These are phyloP conservation scores for Leptographium lundbergii DNA, from an alignment of 2,329 filamentous ascomycete genomes.

Conservation along the genomic window DNA sequence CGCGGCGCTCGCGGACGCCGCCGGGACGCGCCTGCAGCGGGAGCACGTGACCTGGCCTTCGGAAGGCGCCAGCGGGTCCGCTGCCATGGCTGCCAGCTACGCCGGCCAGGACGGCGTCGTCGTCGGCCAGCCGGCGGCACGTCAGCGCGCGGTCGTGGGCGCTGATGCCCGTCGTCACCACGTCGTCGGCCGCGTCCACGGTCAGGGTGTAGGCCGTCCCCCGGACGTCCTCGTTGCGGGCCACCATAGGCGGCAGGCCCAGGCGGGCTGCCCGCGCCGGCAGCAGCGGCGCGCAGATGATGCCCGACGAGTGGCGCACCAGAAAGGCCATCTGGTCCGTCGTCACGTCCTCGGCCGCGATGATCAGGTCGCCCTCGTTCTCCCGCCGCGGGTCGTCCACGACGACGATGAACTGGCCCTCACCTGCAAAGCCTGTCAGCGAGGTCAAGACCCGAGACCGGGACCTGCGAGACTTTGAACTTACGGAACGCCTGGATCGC, in stretches of 20 bases:
- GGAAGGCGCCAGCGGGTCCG: slow-evolving; percentile 50
- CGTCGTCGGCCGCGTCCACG: slow-evolving; percentile 62
- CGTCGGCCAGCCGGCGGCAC: slow-evolving; percentile 57
- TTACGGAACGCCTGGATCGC: slow-evolving; percentile 5
- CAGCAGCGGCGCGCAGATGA: slow-evolving; percentile 79
- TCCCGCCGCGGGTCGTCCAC: slow-evolving; percentile 87
- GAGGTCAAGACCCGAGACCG: no score
- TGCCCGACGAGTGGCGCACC: slow-evolving; percentile 79
- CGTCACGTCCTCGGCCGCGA: slow-evolving; percentile 75
- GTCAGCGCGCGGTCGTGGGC: slow-evolving; percentile 78
- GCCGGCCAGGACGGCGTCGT: slow-evolving; percentile 7
- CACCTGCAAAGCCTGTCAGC: slow-evolving; percentile 1
- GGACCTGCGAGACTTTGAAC: not conserved
- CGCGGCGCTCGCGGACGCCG: slow-evolving; percentile 65
- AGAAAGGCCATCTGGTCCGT: slow-evolving; percentile 91
- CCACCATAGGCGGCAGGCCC: slow-evolving; percentile 81
- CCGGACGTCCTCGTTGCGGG: slow-evolving; percentile 62
- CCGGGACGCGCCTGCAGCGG: slow-evolving; percentile 69
- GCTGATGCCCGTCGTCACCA: slow-evolving; percentile 78
- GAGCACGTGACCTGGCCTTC: slow-evolving; percentile 81
- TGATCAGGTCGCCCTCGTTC: slow-evolving; percentile 97
- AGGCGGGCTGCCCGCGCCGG: slow-evolving; percentile 56
- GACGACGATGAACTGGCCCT: slow-evolving; percentile 75
- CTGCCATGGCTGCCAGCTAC: slow-evolving; percentile 20
- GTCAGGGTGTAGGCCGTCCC: slow-evolving; percentile 88